Conservation (phyloP, 2,329 filamentous ascomycete species). For the Curvularia verruculosa region DNA sequence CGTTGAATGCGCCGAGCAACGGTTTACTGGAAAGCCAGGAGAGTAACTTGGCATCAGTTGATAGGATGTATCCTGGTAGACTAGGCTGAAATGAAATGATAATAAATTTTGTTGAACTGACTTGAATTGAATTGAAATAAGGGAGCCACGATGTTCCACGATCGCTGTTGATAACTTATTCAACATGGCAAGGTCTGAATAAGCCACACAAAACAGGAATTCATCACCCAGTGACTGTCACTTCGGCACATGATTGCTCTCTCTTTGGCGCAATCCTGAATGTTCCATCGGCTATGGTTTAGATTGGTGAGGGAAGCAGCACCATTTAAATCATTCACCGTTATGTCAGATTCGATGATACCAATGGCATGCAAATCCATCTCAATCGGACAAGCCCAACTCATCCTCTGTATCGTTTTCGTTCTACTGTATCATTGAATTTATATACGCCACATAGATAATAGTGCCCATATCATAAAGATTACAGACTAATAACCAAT, state of each 20-base stretch:
- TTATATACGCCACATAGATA: too few species aligned
- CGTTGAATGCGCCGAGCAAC: not conserved
- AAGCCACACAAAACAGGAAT: not conserved
- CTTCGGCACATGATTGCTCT: not conserved
- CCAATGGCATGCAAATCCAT: too few species aligned
- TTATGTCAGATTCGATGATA: too few species aligned
- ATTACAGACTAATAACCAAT: too few species aligned
- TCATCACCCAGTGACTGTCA: not conserved
- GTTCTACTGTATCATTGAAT: too few species aligned
- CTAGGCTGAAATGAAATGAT: not conserved
- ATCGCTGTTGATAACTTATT: not conserved
- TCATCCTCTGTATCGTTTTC: too few species aligned
- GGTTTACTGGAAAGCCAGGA: not conserved
- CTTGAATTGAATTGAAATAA: not conserved
- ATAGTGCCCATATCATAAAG: too few species aligned
- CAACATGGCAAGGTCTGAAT: not conserved
- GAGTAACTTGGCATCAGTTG: not conserved
- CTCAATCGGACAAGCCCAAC: too few species aligned
- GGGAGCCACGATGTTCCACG: too few species aligned
- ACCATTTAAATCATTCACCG: too few species aligned
- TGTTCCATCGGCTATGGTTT: too few species aligned
- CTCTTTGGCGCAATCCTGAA: not conserved
- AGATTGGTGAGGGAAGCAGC: too few species aligned
- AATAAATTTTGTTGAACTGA: not conserved
- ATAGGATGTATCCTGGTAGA: conserved; percentile 5